phyloP scores from a whole-genome alignment of 2,329 filamentous ascomycete species.

The Xylariaceae sp. region DNA sequence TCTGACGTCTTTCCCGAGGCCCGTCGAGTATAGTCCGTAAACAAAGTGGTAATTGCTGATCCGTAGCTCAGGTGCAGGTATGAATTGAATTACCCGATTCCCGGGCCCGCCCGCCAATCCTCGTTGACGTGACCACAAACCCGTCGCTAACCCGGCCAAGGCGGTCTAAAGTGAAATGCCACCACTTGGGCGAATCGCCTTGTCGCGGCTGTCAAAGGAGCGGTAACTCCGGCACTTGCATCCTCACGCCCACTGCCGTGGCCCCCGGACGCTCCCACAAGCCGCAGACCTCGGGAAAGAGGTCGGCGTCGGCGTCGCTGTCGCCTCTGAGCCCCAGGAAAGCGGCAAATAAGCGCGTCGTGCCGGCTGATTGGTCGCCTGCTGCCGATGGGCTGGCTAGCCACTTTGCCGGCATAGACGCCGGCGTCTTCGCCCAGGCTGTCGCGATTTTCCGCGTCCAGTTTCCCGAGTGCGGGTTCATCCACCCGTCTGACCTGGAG shows the following conservation, averaged over 20 bases:
- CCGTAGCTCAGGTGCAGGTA: slow-evolving; percentile 13
- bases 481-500: slow-evolving; percentile 17
- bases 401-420: slow-evolving; percentile 13
- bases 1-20: neutral
- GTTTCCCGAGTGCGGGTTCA: slow-evolving; percentile 20
- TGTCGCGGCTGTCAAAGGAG: slow-evolving; percentile 17
- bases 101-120: neutral
- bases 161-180: slow-evolving; percentile 20
- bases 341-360: neutral
- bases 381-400: slow-evolving; percentile 5
- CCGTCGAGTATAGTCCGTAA: no score
- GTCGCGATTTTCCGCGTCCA: slow-evolving; percentile 15
- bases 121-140: no score
- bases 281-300: slow-evolving; percentile 7
- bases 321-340: neutral
- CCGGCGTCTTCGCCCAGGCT: slow-evolving; percentile 11
- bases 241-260: slow-evolving; percentile 12
- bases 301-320: neutral
- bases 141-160: slow-evolving; percentile 9
- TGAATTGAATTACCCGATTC: slow-evolving; percentile 7
- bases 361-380: neutral
- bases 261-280: neutral
- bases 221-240: slow-evolving; percentile 11
- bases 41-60: no score
- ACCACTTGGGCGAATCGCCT: slow-evolving; percentile 14